These are phyloP conservation scores for Mortierella polycephala DNA, from an alignment of 371 early-diverging fungal species.

Conservation along the genomic window DNA sequence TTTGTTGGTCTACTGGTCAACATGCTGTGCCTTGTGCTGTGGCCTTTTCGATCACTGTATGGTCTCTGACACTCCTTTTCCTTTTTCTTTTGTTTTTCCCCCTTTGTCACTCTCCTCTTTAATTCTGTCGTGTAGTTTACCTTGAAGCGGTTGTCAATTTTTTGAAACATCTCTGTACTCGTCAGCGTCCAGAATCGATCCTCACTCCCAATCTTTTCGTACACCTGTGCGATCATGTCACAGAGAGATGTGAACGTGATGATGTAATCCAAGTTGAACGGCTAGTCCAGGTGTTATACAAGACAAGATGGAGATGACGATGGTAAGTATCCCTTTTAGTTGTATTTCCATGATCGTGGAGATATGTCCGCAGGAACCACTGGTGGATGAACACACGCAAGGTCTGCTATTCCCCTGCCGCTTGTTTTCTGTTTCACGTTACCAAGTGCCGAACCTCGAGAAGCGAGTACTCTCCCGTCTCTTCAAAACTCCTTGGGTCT, in stretches of 20 bases:
- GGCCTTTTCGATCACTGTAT: not conserved
- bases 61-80: too few species aligned
- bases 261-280: constrained; percentile 43
- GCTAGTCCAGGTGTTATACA: constrained; percentile 12
- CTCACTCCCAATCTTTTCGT: constrained; percentile 27
- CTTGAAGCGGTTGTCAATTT: constrained; percentile 45
- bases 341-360: too few species aligned
- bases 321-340: not conserved
- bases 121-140: not conserved
- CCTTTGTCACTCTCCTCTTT: not conserved
- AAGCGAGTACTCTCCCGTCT: constrained; percentile 44
- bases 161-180: constrained; percentile 40
- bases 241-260: constrained; percentile 50
- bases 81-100: too few species aligned
- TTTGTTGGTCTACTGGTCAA: not conserved
- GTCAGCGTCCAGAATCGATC: constrained; percentile 29
- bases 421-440: not conserved
- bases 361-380: too few species aligned
- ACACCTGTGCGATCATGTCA: constrained; percentile 44
- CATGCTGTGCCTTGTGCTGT: not conserved
- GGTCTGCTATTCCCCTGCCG: not conserved
- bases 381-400: not conserved
- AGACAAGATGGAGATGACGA: not conserved
- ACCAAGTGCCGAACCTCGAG: constrained; percentile 50
- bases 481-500: constrained; percentile 30